phyloP scores from a whole-genome alignment of 768 basidiomycete genomes.

The Hericium erinaceus region DNA sequence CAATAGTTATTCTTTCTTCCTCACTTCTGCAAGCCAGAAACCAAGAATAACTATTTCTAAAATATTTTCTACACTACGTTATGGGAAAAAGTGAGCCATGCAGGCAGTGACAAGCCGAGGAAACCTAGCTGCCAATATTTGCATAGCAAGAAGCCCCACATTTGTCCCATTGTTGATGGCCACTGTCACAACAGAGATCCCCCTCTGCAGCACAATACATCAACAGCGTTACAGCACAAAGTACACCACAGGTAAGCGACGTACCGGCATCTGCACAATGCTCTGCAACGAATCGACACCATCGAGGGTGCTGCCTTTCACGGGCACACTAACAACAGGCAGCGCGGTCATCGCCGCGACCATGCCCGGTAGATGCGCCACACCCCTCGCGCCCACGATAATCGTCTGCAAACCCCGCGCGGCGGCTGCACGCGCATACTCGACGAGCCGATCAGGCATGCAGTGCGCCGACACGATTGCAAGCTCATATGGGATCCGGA shows the following conservation, averaged over 20 bases:
- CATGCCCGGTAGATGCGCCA: constrained; percentile 97
- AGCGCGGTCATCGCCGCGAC: constrained; percentile 89
- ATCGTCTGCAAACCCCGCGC: constrained; percentile 61
- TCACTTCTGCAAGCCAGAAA: no score
- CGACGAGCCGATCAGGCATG: constrained; percentile 78
- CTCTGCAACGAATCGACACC: constrained; percentile 96
- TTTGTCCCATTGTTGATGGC: constrained; percentile 95
- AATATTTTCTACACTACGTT: no score
- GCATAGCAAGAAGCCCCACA: constrained; percentile 83
- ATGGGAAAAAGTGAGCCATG: no score
- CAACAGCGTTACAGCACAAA: constrained; percentile 1
- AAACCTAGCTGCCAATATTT: constrained; percentile 74
- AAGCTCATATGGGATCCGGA: constrained; percentile 82
- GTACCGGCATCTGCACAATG: constrained; percentile 98
- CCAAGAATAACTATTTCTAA: no score
- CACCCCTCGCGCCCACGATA: constrained; percentile 94
- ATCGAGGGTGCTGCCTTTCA: constrained; percentile 87
- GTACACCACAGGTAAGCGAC: constrained; percentile 22
- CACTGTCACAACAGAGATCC: constrained; percentile 94
- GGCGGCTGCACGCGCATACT: constrained; percentile 71
- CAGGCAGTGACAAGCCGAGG: constrained; percentile 35
- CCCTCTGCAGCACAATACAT: constrained; percentile 46
- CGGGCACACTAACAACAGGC: constrained; percentile 94
- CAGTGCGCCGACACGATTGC: constrained; percentile 96
- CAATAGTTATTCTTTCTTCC: no score